phyloP scores from a whole-genome alignment of 2,329 filamentous ascomycete species.

The Fusarium mundagurra region DNA sequence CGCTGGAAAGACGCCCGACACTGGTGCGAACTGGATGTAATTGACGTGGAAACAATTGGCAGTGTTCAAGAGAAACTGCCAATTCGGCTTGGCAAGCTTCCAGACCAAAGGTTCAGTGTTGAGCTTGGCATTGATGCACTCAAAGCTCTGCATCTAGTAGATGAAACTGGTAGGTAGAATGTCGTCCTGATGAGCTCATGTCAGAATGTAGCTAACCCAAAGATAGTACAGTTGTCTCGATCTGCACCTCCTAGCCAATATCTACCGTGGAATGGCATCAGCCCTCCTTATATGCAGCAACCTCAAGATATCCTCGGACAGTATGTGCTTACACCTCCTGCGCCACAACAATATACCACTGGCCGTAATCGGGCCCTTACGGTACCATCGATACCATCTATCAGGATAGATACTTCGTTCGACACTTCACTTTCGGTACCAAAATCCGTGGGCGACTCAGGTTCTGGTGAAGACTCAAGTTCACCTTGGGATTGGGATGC shows the following conservation, averaged over 20 bases:
- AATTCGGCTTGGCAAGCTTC: slow-evolving; percentile 24
- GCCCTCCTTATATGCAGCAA: slow-evolving; percentile 5
- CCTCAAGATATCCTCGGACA: neutral
- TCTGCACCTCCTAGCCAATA: slow-evolving; percentile 28
- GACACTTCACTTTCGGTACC: neutral
- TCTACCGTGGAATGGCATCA: neutral
- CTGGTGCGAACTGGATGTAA: slow-evolving; percentile 25
- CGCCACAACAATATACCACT: neutral
- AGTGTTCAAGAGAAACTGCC: neutral
- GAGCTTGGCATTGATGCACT: slow-evolving; percentile 25
- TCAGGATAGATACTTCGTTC: slow-evolving; percentile 22
- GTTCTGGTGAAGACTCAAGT: slow-evolving; percentile 26
- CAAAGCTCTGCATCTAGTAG: slow-evolving; percentile 17
- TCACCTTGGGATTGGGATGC: slow-evolving; percentile 32
- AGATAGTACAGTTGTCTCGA: slow-evolving; percentile 7
- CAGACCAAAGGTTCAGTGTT: slow-evolving; percentile 9
- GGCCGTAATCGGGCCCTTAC: slow-evolving; percentile 9
- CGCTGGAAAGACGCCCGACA: slow-evolving; percentile 17
- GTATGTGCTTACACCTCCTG: neutral
- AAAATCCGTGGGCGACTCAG: slow-evolving; percentile 14
- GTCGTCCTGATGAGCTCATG: neutral
- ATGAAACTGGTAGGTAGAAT: slow-evolving; percentile 20
- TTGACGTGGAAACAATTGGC: slow-evolving; percentile 34
- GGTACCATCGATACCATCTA: slow-evolving; percentile 13
- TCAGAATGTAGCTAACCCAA: neutral